Conservation (phyloP, 2,329 filamentous ascomycete genomes). For the Ceratocystiopsis minuta region DNA sequence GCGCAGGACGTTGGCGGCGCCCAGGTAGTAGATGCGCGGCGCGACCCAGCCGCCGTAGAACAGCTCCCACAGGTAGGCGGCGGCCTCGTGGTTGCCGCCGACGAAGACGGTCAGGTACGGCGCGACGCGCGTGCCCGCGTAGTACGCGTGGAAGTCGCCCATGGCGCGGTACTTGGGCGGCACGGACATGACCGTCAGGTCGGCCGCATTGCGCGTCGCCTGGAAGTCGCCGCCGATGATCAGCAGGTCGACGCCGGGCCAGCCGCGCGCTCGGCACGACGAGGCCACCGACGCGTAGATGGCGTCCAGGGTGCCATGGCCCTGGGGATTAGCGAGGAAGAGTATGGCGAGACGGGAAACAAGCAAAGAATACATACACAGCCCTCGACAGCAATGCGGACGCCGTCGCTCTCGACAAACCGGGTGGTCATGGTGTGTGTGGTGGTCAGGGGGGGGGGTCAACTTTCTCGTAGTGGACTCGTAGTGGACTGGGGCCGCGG, state of each 20-base stretch:
- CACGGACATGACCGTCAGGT: conserved; percentile 78
- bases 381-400: conserved; percentile 72
- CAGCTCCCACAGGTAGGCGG: conserved; percentile 76
- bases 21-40: conserved; percentile 92
- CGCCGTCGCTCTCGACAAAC: conserved; percentile 21
- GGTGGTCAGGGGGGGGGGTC: too few relatives aligned
- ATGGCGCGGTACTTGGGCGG: conserved; percentile 74
- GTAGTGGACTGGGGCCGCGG: too few relatives aligned
- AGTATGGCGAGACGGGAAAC: not conserved
- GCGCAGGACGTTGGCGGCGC: conserved; percentile 74
- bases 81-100: conserved; percentile 88
- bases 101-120: conserved; percentile 87
- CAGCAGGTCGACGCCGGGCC: conserved; percentile 70
- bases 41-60: conserved; percentile 96
- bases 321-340: conserved; percentile 31
- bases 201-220: conserved; percentile 72
- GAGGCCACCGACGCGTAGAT: conserved; percentile 68
- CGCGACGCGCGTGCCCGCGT: conserved; percentile 57
- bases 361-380: conserved; percentile 41
- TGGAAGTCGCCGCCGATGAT: conserved; percentile 97
- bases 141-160: conserved; percentile 90
- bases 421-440: conserved; percentile 8
- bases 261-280: conserved; percentile 51
- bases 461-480: too few relatives aligned
- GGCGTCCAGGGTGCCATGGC: conserved; percentile 77